Conservation (phyloP, 345 rosid species). For the Corchorus olitorius region DNA sequence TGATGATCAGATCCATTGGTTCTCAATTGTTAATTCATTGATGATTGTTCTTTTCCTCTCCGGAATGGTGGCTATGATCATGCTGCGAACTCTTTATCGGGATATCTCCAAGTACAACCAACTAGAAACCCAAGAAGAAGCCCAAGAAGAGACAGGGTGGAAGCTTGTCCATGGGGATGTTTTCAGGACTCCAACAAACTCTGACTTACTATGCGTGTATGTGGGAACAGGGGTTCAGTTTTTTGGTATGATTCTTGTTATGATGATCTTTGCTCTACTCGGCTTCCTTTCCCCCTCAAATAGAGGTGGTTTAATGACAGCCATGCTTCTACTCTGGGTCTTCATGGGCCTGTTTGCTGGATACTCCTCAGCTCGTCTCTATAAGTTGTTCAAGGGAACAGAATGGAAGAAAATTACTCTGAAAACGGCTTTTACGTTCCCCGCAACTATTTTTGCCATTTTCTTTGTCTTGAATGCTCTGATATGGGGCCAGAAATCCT, state of each 20-base stretch:
- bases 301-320: slow-evolving; percentile 87
- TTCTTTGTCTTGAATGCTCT: slow-evolving; percentile 84
- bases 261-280: slow-evolving; percentile 86
- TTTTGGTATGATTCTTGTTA: slow-evolving; percentile 82
- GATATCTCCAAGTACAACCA: slow-evolving; percentile 96
- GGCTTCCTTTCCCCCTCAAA: slow-evolving; percentile 95
- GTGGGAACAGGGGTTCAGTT: slow-evolving; percentile 92
- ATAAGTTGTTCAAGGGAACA: slow-evolving; percentile 80
- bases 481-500: slow-evolving; percentile 93
- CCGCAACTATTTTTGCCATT: slow-evolving; percentile 55
- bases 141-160: slow-evolving; percentile 95
- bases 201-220: slow-evolving; percentile 81
- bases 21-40: slow-evolving; percentile 86
- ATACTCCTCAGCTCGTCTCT: slow-evolving; percentile 72
- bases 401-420: slow-evolving; percentile 85
- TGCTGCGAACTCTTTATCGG: slow-evolving; percentile 86
- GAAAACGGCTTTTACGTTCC: slow-evolving; percentile 78
- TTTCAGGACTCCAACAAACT: slow-evolving; percentile 74
- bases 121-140: slow-evolving; percentile 92
- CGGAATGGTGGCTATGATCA: slow-evolving; percentile 98
- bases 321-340: slow-evolving; percentile 90
- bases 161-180: slow-evolving; percentile 94
- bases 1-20: slow-evolving; percentile 97
- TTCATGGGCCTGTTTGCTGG: slow-evolving; percentile 94
- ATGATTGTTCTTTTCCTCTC: slow-evolving; percentile 97